Conservation (phyloP, 192 early-diverging fungal genomes). For the Kappamyces sp. region DNA sequence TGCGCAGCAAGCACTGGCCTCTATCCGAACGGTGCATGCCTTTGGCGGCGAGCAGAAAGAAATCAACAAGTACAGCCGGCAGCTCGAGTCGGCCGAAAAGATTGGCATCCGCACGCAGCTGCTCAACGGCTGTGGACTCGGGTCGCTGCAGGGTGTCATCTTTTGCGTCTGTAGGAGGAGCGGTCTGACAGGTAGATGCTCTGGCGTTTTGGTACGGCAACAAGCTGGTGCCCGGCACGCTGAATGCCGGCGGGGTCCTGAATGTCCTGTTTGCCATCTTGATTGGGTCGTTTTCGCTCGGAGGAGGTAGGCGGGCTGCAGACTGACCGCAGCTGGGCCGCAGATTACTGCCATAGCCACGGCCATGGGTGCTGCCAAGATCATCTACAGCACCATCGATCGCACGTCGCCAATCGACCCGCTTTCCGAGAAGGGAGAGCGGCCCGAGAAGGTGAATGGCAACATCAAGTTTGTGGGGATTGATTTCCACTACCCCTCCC, state of each 20-base stretch:
- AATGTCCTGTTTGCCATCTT: slow-evolving; percentile 40
- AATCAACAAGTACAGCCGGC: slow-evolving; percentile 51
- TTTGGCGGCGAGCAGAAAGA: slow-evolving; percentile 78
- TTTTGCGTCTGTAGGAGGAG: slow-evolving; percentile 48
- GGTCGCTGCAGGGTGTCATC: slow-evolving; percentile 66
- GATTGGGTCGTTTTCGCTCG: slow-evolving; percentile 30
- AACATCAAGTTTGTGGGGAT: slow-evolving; percentile 42
- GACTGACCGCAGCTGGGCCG: slow-evolving; percentile 23
- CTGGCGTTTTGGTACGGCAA: slow-evolving; percentile 84
- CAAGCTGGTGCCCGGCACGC: slow-evolving; percentile 43
- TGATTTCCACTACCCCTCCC: slow-evolving; percentile 55
- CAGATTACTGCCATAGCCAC: slow-evolving; percentile 27
- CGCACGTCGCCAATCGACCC: slow-evolving; percentile 41
- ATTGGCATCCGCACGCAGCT: slow-evolving; percentile 59
- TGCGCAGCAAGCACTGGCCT: slow-evolving; percentile 76
- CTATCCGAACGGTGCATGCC: slow-evolving; percentile 82
- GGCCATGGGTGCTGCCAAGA: slow-evolving; percentile 45
- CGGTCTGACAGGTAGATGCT: slow-evolving; percentile 39
- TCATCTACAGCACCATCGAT: slow-evolving; percentile 47
- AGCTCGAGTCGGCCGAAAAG: slow-evolving; percentile 56
- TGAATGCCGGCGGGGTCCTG: slow-evolving; percentile 42
- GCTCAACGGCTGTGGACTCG: slow-evolving; percentile 59
- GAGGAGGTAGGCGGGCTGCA: slow-evolving; percentile 22
- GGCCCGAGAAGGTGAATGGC: slow-evolving; percentile 28
- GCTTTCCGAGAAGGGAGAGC: slow-evolving; percentile 21